phyloP scores from a whole-genome alignment of 352 stramenopile species.

The Globisporangium splendens region DNA sequence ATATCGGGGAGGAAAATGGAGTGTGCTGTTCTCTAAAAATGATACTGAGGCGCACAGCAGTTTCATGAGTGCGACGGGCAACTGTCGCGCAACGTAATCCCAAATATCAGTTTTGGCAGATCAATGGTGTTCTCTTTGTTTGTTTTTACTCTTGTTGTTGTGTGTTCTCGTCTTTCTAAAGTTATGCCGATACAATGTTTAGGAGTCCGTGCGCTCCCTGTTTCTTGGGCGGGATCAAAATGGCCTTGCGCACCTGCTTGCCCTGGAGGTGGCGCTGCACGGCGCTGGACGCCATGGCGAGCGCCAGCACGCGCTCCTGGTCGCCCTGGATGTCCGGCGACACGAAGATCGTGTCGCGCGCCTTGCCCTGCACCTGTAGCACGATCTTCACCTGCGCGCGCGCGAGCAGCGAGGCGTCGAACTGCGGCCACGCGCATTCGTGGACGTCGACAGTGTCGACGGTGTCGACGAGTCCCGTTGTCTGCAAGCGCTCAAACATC shows the following conservation, averaged over 20 bases:
- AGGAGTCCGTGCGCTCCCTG: slow-evolving; percentile 68
- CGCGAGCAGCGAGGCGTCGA: slow-evolving; percentile 52
- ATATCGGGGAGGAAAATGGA: background rate
- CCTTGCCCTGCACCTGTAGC: slow-evolving; percentile 77
- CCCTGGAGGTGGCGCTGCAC: slow-evolving; percentile 72
- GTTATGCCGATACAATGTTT: slow-evolving; percentile 69
- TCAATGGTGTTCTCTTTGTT: background rate
- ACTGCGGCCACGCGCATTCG: slow-evolving; percentile 51
- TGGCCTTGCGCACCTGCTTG: slow-evolving; percentile 63
- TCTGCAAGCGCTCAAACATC: slow-evolving; percentile 63
- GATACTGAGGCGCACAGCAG: background rate
- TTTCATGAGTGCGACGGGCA: background rate
- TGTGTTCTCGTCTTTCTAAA: no score
- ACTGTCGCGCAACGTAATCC: background rate
- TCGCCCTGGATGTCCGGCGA: slow-evolving; percentile 39
- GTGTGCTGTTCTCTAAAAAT: background rate
- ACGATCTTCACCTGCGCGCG: slow-evolving; percentile 78
- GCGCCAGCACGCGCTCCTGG: slow-evolving; percentile 57
- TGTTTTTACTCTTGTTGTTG: background rate
- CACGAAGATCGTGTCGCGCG: slow-evolving; percentile 68
- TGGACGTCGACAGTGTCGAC: slow-evolving; percentile 44
- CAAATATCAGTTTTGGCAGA: background rate
- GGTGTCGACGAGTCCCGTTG: slow-evolving; percentile 17
- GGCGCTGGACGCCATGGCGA: slow-evolving; percentile 46
- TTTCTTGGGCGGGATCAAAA: slow-evolving; percentile 80